Base-by-base conservation (phyloP, 2,329 filamentous ascomycete genomes). In the Zasmidium angulare region DNA sequence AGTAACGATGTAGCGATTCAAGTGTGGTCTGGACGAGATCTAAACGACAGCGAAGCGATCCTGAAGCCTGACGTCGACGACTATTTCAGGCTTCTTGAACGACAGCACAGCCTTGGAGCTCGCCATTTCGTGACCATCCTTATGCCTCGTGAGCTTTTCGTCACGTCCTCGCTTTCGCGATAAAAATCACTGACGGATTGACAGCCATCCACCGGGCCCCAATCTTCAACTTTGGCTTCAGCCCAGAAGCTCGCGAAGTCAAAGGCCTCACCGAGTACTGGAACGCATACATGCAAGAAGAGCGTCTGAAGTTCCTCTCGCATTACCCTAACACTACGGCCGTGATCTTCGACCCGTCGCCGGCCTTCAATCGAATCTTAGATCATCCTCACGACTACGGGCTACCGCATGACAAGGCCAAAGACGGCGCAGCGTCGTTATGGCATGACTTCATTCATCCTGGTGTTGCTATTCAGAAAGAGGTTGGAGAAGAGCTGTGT, bases 401-500 rank as follows among this genome's bases (percentile, higher is more conserved):
- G 20, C 43, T 46, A 2, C 53, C 53, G 23, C 7, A 7, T 7
- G 3, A n/a, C 46, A 17, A 9, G 46, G 46, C 43, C 23, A 56
- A 23, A 24, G 46, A 2, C 48, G 54, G 22, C 3, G 36, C n/a
- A 17, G 6, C 36, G n/a, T 3, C 11, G 36, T 3, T 56, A 23
- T 56, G 54, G 54, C 54, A 56, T 46, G 54, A 56, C 17, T 56
- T 56, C 9, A 26, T 23, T 1, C 54, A 56, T 46, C 46, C 54
- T 1, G 54, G 54, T 11, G 22, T 56, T 11, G 54, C 14, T 17
- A 23, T 56, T 2, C 54, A 56, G 24, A 46, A 24, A 14, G 22
- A 17, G 14, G 31, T 56, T 50, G 46, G 54, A 0, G 77, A 14
- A 22, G 36, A 4, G 17, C 26, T 48, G 40, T 26, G 52, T 19